Conservation (phyloP, 2,329 filamentous ascomycete genomes). For the Biscogniauxia sp. region DNA sequence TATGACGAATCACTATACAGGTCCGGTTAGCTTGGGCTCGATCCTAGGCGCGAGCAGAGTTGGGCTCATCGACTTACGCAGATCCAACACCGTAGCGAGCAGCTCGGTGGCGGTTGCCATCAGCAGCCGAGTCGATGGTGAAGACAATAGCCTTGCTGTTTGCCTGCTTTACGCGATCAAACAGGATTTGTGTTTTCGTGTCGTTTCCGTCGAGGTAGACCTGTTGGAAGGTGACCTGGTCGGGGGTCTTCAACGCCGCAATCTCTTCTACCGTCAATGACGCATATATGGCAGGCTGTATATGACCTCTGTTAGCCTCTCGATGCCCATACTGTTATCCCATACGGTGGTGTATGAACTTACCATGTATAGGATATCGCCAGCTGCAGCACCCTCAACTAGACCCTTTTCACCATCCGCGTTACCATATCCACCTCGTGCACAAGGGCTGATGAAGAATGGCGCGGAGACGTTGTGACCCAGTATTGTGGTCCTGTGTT, state of each 20-base stretch:
- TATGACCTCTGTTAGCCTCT: slow-evolving; percentile 3
- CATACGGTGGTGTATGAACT: background rate
- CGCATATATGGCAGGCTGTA: slow-evolving; percentile 21
- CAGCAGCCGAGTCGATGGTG: slow-evolving; percentile 25
- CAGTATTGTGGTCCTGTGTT: slow-evolving; percentile 37
- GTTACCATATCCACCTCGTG: slow-evolving; percentile 38
- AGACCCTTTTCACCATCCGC: slow-evolving; percentile 38
- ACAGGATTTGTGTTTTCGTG: slow-evolving; percentile 19
- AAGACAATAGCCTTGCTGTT: slow-evolving; percentile 27
- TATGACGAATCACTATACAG: slow-evolving; percentile 15
- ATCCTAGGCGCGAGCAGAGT: background rate
- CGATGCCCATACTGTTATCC: background rate
- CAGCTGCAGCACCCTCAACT: slow-evolving; percentile 38
- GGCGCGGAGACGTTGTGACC: slow-evolving; percentile 43
- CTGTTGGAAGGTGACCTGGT: slow-evolving; percentile 29
- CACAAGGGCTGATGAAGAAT: slow-evolving; percentile 43
- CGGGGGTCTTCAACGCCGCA: slow-evolving; percentile 19
- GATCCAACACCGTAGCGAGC: slow-evolving; percentile 23
- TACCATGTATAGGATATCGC: slow-evolving; percentile 41
- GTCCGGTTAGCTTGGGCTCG: slow-evolving; percentile 4
- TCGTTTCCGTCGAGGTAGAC: slow-evolving; percentile 27
- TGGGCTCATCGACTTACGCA: slow-evolving; percentile 13
- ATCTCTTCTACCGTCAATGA: slow-evolving; percentile 27
- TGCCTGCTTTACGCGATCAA: slow-evolving; percentile 18
- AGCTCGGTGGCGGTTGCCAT: slow-evolving; percentile 24